A percentile compares a stretch with the other conserved stretches of the same genome.
phyloP scores from a whole-genome alignment of 805 yeast genomes.

The Myxozyma geophila region DNA sequence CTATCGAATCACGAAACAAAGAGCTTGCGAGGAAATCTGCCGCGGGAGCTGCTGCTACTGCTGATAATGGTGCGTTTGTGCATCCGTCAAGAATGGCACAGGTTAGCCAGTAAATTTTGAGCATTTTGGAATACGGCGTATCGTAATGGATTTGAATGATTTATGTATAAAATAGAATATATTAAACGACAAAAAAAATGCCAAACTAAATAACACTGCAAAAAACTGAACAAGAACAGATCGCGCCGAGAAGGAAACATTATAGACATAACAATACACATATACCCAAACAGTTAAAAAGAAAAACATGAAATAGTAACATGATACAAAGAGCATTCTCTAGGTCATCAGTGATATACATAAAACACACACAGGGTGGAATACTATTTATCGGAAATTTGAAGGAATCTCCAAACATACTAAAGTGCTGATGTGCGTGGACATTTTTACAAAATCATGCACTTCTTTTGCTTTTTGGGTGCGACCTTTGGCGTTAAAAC shows the following conservation, averaged over 20 bases:
- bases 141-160: neutral
- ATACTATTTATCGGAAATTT: neutral
- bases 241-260: constrained; percentile 8
- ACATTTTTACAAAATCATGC: constrained; percentile 49
- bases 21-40: constrained; percentile 30
- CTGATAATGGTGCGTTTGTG: constrained; percentile 12
- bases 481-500: constrained; percentile 39
- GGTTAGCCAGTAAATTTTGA: constrained; percentile 42
- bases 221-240: neutral
- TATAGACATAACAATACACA: neutral
- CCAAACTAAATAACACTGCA: neutral
- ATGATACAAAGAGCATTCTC: neutral
- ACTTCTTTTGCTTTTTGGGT: constrained; percentile 55
- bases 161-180: neutral
- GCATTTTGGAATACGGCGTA: neutral
- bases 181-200: constrained; percentile 1
- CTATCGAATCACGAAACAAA: constrained; percentile 45
- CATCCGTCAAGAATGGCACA: constrained; percentile 73
- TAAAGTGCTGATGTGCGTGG: constrained; percentile 16
- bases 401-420: neutral
- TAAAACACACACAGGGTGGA: constrained; percentile 6
- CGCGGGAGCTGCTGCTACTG: neutral
- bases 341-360: neutral
- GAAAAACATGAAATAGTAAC: constrained; percentile 13
- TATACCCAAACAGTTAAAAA: constrained; percentile 17